Conservation (phyloP, 2,329 filamentous ascomycete species). For the Alternaria sp. region DNA sequence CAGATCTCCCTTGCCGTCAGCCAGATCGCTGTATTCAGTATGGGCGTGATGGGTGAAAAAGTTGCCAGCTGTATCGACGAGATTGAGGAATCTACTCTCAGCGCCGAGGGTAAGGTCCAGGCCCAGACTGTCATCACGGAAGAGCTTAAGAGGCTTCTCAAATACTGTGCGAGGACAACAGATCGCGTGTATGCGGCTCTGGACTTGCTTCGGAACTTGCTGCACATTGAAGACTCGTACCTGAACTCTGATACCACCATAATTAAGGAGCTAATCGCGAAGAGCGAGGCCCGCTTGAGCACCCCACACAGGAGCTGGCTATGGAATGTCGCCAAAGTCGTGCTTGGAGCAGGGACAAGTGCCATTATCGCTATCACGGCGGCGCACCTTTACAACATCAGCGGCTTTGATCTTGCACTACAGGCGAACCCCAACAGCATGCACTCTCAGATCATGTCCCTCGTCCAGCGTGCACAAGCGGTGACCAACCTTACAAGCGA, state of each 20-base stretch:
- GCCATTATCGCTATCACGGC: neutral
- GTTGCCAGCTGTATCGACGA: constrained; percentile 21
- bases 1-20: constrained; percentile 21
- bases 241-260: constrained; percentile 2
- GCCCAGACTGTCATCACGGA: constrained; percentile 16
- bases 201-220: constrained; percentile 20
- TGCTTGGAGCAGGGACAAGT: constrained; percentile 4
- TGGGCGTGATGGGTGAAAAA: constrained; percentile 27
- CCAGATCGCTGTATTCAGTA: constrained; percentile 18
- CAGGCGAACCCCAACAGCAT: neutral
- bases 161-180: constrained; percentile 26
- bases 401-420: constrained; percentile 3
- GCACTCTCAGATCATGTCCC: constrained; percentile 14
- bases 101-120: constrained; percentile 11
- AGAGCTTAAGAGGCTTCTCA: constrained; percentile 28
- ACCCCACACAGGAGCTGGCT: constrained; percentile 3
- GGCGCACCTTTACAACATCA: neutral
- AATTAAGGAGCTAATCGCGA: constrained; percentile 3
- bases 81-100: constrained; percentile 15
- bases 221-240: constrained; percentile 2
- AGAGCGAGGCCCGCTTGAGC: constrained; percentile 5
- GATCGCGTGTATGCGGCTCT: constrained; percentile 25
- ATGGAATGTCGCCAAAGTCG: neutral
- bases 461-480: constrained; percentile 21
- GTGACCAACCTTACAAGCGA: constrained; percentile 22